Conservation (phyloP, 1,284 basidiomycete species). For the Ceratobasidium sp. region DNA sequence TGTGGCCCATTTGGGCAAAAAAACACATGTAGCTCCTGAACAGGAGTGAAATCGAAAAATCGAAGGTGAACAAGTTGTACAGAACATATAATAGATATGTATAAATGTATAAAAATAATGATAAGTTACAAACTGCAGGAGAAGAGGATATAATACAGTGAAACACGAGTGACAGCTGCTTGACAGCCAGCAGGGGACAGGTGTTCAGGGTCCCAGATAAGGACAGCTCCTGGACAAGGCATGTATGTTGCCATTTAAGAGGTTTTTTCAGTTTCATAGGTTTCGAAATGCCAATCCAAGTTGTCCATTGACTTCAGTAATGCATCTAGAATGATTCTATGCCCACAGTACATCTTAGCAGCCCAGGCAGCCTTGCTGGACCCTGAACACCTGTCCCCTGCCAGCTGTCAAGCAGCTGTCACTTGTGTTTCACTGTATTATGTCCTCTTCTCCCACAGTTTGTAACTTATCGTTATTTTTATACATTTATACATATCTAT, state of each 20-base stretch:
- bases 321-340: slow-evolving; percentile 16
- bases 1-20: too few species aligned
- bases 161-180: slow-evolving; percentile 3
- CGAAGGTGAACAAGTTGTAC: background rate
- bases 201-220: background rate
- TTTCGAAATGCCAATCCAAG: background rate
- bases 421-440: too few species aligned
- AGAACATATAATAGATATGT: background rate
- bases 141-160: too few species aligned
- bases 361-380: slow-evolving; percentile 40
- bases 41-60: too few species aligned
- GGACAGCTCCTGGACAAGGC: background rate
- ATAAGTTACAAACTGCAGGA: too few species aligned
- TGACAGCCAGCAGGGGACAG: slow-evolving; percentile 5
- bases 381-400: slow-evolving; percentile 1
- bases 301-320: slow-evolving; percentile 15
- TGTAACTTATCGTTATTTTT: too few species aligned
- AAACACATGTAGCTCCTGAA: too few species aligned
- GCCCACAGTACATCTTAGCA: slow-evolving; percentile 37
- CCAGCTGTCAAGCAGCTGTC: slow-evolving; percentile 5
- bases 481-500: too few species aligned
- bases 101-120: too few species aligned
- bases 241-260: background rate
- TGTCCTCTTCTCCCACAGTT: too few species aligned
- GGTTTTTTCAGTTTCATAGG: background rate